phyloP scores from a whole-genome alignment of 1,139 yeast species.

The Taphrina wiesneri region DNA sequence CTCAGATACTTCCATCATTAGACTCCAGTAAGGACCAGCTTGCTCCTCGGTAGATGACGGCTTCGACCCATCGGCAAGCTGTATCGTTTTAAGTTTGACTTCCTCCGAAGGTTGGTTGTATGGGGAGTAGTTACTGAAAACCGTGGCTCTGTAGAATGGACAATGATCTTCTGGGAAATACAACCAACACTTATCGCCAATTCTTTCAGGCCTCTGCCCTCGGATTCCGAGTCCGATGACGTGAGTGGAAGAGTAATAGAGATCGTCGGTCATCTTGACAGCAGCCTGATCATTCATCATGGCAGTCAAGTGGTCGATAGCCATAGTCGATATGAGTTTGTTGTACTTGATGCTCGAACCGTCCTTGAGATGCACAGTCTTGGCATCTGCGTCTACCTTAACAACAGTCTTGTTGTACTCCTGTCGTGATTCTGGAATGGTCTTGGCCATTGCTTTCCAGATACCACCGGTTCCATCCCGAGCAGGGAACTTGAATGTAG shows the following conservation, averaged over 20 bases:
- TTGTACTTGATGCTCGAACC: conserved; percentile 31
- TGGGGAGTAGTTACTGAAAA: conserved; percentile 38
- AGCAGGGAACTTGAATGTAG: conserved; percentile 38
- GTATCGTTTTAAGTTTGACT: conserved; percentile 35
- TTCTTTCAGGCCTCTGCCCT: conserved; percentile 35
- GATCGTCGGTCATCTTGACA: conserved; percentile 31
- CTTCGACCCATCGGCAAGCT: conserved; percentile 29
- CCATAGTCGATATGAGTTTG: conserved; percentile 36
- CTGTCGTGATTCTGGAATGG: conserved; percentile 32
- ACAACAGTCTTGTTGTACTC: conserved; percentile 32
- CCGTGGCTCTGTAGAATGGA: conserved; percentile 38
- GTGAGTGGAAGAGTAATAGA: conserved; percentile 37
- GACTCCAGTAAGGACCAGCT: conserved; percentile 38
- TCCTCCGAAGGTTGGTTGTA: conserved; percentile 34
- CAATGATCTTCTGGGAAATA: conserved; percentile 38
- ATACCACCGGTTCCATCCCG: conserved; percentile 38
- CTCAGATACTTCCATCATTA: conserved; percentile 38
- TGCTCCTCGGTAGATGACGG: conserved; percentile 22
- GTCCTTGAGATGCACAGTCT: conserved; percentile 32
- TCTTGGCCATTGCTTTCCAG: conserved; percentile 37
- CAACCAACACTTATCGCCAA: conserved; percentile 39
- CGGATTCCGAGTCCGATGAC: conserved; percentile 38
- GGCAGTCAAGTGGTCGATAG: conserved; percentile 31
- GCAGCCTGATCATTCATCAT: conserved; percentile 17
- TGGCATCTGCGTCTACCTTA: conserved; percentile 33